A percentile compares a stretch with the other conserved stretches of the same genome.
phyloP scores from a whole-genome alignment of 2,329 filamentous ascomycete species.

The Meredithiella fracta region DNA sequence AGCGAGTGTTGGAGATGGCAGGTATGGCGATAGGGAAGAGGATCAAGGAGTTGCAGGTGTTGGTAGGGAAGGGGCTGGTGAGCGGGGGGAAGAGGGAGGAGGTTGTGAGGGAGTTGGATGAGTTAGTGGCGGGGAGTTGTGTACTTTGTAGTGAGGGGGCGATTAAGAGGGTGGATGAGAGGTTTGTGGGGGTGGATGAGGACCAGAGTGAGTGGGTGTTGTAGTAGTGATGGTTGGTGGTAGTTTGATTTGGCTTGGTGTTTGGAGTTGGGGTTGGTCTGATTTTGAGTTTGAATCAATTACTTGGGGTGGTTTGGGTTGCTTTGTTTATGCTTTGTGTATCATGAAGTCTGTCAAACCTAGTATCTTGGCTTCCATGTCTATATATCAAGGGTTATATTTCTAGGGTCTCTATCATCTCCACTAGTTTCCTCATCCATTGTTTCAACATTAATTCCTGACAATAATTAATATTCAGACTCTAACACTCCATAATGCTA shows the following conservation, averaged over 20 bases:
- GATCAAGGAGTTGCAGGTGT: slow-evolving; percentile 71
- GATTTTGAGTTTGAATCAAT: too few species aligned
- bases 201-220: slow-evolving; percentile 62
- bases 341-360: too few species aligned
- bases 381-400: too few species aligned
- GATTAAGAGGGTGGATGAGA: slow-evolving; percentile 85
- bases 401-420: too few species aligned
- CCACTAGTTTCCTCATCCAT: too few species aligned
- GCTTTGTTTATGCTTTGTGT: not conserved
- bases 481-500: too few species aligned
- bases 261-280: not conserved
- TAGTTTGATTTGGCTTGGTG: not conserved
- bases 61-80: slow-evolving; percentile 62
- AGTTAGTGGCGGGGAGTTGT: slow-evolving; percentile 77
- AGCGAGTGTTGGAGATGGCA: slow-evolving; percentile 66
- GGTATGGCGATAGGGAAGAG: slow-evolving; percentile 59
- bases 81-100: slow-evolving; percentile 58
- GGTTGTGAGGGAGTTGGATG: slow-evolving; percentile 77
- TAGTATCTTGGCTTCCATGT: too few species aligned
- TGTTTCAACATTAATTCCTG: too few species aligned
- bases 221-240: not conserved
- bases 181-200: slow-evolving; percentile 63
- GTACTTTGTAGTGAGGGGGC: slow-evolving; percentile 90
- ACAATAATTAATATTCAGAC: too few species aligned
- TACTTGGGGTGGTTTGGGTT: too few species aligned